Percentiles rank a stretch among this genome's conserved stretches.
Evolutionary conservation across 768 basidiomycete species (phyloP).

Genomic region (Boletus tylopilopsis): DNA sequence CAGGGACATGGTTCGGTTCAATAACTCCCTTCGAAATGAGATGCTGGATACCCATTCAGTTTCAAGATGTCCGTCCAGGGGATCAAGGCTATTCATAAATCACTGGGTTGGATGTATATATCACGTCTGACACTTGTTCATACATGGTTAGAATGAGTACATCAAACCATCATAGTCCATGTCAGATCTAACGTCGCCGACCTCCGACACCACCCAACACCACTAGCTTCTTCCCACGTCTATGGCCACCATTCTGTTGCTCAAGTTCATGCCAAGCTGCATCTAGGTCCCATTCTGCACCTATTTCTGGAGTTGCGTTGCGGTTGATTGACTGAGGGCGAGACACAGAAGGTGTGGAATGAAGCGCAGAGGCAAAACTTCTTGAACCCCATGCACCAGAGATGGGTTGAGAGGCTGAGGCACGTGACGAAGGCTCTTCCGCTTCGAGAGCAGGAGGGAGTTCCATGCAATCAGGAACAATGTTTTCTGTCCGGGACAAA

Average conservation of each 20-base stretch:
- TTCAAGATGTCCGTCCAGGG: not conserved
- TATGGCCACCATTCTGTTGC: conserved; percentile 51
- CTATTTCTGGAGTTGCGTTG: conserved; percentile 28
- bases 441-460: conserved; percentile 8
- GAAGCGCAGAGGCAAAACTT: conserved; percentile 79
- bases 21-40: conserved; percentile 10
- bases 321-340: conserved; percentile 37
- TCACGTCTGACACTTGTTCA: conserved; percentile 3
- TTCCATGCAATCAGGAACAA: conserved; percentile 3
- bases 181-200: conserved; percentile 36
- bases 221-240: conserved; percentile 61
- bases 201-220: conserved; percentile 64
- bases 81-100: no score
- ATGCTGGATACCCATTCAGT: not conserved
- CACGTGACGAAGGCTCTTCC: conserved; percentile 12
- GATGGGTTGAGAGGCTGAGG: conserved; percentile 9
- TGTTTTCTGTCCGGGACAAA: conserved; percentile 20
- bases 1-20: conserved; percentile 66
- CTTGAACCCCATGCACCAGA: conserved; percentile 73
- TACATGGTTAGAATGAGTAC: conserved; percentile 11
- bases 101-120: not conserved
- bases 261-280: conserved; percentile 81
- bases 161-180: not conserved
- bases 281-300: conserved; percentile 77
- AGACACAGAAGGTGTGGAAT: conserved; percentile 46